Base-by-base conservation (phyloP, 2,329 filamentous ascomycete genomes). In the Boeremia exigua region DNA sequence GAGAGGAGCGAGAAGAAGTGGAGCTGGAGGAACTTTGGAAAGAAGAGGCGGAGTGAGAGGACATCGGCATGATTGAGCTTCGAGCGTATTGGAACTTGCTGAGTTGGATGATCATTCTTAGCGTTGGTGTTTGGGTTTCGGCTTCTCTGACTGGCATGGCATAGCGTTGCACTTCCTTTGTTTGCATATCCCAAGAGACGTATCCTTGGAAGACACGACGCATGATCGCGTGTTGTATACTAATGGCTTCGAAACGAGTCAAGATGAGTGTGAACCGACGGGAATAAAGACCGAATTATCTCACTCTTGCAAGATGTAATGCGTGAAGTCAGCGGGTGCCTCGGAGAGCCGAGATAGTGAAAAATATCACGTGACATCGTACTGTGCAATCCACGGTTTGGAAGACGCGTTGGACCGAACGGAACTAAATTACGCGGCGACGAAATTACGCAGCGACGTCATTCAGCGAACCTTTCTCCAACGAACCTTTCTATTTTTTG, bases 21-120 rank as follows among this genome's bases (percentile, higher is more conserved):
- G 60, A 67, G 58, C 32, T 65, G 66, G 62, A 69, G 60, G 44
- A 56, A 52, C 28, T 50, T 69, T 38, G 59, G 53, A 48, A 62
- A 58, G 59, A 65, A 57, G 44, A 63, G 61, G 45, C 60, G 66
- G 17, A 65, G 33, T 32, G 53, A 54, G n/a, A 50, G 32, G 30
- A 56, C 54, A 8, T 52, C 53, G 46, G 48, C 42, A 39, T 60
- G 47, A 27, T 14, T 19, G 29, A 25, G 19, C 6, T 14, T 39
- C 36, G 36, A 36, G n/a, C 30, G 6, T 36, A 19, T 29, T 45
- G 19, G 30, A 4, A 49, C 28, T 44, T 8, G 14, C 48, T 29
- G 34, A 14, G 47, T 38, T 36, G 15, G 9, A 30, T 14, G 25
- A 48, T 57, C 32, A 43, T 54, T 36, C 40, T 50, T 29, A 56